A percentile compares a stretch with the other conserved stretches of the same genome.
Evolutionary conservation across 179 eudicot species (phyloP).

Genomic region (Spinacia oleracea): DNA sequence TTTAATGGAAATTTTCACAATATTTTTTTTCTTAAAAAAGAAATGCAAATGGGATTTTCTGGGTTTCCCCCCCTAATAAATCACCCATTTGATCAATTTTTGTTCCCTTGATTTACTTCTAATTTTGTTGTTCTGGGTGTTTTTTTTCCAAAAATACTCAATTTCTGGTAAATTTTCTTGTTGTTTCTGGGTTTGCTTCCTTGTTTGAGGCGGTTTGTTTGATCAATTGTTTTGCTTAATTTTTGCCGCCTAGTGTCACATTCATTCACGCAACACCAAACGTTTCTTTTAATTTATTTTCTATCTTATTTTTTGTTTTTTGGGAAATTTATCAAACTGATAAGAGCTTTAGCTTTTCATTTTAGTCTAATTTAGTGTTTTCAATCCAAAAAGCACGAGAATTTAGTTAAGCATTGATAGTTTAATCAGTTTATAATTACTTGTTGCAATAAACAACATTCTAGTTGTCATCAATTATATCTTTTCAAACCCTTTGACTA

Average conservation of each 20-base stretch:
- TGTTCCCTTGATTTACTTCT: too few species aligned
- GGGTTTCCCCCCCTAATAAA: not conserved
- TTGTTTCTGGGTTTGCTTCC: constrained; percentile 14
- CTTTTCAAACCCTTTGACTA: not conserved
- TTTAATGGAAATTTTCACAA: too few species aligned
- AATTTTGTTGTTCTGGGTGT: not conserved
- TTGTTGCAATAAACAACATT: not conserved
- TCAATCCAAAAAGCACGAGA: too few species aligned
- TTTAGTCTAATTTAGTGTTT: not conserved
- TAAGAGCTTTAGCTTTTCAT: not conserved
- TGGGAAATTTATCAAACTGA: not conserved
- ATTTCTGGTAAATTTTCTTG: not conserved
- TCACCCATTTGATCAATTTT: too few species aligned
- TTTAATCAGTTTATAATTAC: too few species aligned
- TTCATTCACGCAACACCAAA: not conserved
- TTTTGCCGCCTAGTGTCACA: not conserved
- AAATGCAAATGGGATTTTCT: not conserved
- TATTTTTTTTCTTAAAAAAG: not conserved
- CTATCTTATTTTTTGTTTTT: too few species aligned
- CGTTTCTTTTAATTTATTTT: not conserved
- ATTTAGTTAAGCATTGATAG: too few species aligned
- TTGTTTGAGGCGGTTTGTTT: not conserved
- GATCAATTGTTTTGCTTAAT: not conserved
- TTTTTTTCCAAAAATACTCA: too few species aligned
- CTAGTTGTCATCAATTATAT: not conserved